A percentile compares a stretch with the other conserved stretches of the same genome.
Conservation (phyloP, 139 green algal genomes). For the Raphidocelis subcapitata region DNA sequence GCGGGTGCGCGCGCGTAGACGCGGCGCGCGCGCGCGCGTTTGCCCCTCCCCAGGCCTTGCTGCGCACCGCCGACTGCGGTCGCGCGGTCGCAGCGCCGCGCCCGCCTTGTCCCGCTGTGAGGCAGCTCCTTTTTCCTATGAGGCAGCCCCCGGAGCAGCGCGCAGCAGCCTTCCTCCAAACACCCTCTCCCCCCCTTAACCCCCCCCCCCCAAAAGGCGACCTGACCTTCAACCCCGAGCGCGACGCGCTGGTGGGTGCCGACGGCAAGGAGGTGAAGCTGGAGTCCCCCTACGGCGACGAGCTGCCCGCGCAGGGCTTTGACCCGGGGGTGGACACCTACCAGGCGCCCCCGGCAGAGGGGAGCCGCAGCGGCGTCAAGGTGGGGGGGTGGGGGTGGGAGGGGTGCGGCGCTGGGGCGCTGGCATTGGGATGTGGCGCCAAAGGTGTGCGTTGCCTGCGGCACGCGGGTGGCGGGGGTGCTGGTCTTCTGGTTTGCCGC, state of each 20-base stretch:
- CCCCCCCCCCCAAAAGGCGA: slow-evolving; percentile 52
- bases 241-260: slow-evolving; percentile 69
- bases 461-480: background rate
- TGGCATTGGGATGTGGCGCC: background rate
- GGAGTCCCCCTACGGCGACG: slow-evolving; percentile 76
- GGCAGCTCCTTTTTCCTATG: no score
- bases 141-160: no score
- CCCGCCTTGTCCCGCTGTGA: no score
- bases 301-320: slow-evolving; percentile 70
- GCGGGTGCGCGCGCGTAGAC: slow-evolving; percentile 52
- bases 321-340: slow-evolving; percentile 60
- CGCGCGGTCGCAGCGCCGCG: no score
- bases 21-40: no score
- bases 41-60: no score
- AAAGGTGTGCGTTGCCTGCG: background rate
- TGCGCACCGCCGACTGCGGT: no score
- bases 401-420: background rate
- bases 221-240: slow-evolving; percentile 96
- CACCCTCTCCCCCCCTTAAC: background rate
- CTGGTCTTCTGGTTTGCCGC: no score
- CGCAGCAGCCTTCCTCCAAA: no score
- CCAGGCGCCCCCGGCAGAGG: slow-evolving; percentile 56
- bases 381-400: no score
- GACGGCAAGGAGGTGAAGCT: slow-evolving; percentile 90
- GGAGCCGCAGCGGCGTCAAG: slow-evolving; percentile 7